These are phyloP conservation scores for Haemoproteus tartakovskyi DNA, from an alignment of 169 alveolate species.

Conservation along the genomic window DNA sequence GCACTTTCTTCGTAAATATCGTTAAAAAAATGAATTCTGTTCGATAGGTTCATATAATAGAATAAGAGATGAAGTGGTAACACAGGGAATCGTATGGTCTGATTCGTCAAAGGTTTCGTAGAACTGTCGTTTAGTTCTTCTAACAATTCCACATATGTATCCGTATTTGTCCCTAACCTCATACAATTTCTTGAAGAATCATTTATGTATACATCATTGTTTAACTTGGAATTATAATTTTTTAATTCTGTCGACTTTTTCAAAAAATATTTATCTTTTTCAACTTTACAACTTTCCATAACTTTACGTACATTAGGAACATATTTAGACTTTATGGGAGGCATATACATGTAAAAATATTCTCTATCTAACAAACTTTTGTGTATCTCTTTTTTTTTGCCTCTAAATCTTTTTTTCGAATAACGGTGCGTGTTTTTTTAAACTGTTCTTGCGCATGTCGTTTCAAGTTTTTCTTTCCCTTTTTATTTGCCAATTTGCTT, in stretches of 20 bases:
- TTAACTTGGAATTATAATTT: constrained; percentile 40
- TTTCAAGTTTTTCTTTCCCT: too few species aligned
- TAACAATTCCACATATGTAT: constrained; percentile 42
- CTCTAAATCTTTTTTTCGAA: too few species aligned
- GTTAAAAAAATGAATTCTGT: constrained; percentile 7
- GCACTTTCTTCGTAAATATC: constrained; percentile 3
- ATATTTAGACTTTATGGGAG: constrained; percentile 39
- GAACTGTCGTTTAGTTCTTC: constrained; percentile 54
- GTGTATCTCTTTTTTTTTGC: background rate
- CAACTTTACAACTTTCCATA: constrained; percentile 32
- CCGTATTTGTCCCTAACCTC: constrained; percentile 16
- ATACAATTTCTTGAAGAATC: constrained; percentile 46
- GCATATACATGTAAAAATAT: background rate
- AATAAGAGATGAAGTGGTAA: constrained; percentile 26
- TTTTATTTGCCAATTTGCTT: too few species aligned
- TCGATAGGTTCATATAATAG: constrained; percentile 53
- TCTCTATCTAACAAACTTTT: too few species aligned
- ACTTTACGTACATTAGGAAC: constrained; percentile 36
- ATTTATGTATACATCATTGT: constrained; percentile 63
- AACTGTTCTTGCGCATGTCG: too few species aligned
- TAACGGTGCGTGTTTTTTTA: too few species aligned
- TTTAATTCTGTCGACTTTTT: constrained; percentile 58
- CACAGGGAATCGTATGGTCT: constrained; percentile 27
- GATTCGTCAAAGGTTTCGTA: background rate
- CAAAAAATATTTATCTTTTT: constrained; percentile 43